phyloP scores from a whole-genome alignment of 495 filamentous ascomycete species.

The Xylaria acuta region DNA sequence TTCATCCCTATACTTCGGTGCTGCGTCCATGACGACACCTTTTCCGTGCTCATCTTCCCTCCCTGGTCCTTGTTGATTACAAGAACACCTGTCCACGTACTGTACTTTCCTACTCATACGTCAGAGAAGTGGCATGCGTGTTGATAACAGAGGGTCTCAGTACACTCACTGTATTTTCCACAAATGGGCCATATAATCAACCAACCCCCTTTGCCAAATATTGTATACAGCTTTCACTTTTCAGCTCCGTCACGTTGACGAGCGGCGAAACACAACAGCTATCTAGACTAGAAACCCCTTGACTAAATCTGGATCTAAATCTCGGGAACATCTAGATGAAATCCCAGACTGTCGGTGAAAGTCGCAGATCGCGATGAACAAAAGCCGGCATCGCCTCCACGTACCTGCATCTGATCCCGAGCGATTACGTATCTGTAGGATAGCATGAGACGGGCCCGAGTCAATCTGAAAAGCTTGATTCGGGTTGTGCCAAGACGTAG shows the following conservation, averaged over 20 bases:
- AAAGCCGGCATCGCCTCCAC: too few relatives aligned
- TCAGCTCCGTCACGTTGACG: neutral
- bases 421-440: neutral
- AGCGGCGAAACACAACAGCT: neutral
- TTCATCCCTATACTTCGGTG: too few relatives aligned
- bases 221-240: neutral
- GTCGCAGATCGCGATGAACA: neutral
- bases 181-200: neutral
- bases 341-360: neutral
- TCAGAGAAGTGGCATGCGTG: neutral
- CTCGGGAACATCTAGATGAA: neutral
- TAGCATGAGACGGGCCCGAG: neutral
- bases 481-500: neutral
- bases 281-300: too few relatives aligned
- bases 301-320: neutral
- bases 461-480: neutral
- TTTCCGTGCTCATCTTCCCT: neutral
- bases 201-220: neutral
- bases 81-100: neutral
- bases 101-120: neutral
- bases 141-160: neutral
- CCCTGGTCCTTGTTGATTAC: neutral
- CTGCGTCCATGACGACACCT: neutral
- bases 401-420: constrained; percentile 6
- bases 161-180: neutral